These are phyloP conservation scores for Gryganskiella cystojenkinii DNA, from an alignment of 192 early-diverging fungal genomes.

Conservation along the genomic window DNA sequence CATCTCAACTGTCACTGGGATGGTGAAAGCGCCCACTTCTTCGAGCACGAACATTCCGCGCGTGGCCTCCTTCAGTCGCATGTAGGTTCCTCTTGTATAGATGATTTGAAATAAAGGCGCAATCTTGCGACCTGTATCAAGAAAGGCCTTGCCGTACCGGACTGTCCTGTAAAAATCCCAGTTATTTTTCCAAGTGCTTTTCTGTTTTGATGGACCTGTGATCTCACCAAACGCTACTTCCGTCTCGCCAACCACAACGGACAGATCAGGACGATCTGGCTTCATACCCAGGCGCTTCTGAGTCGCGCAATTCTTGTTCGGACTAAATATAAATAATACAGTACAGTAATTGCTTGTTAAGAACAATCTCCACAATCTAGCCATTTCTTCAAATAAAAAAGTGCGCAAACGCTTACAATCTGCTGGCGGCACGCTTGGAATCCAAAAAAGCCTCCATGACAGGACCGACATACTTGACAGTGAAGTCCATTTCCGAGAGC, in stretches of 20 bases:
- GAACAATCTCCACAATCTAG: constrained; percentile 1
- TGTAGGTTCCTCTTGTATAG: constrained; percentile 6
- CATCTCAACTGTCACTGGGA: constrained; percentile 24
- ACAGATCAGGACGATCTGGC: constrained; percentile 14
- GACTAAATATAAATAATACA: constrained; percentile 9
- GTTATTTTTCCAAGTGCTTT: constrained; percentile 3
- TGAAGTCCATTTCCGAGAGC: constrained; percentile 10
- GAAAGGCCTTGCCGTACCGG: constrained; percentile 12
- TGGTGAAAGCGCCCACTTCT: constrained; percentile 16
- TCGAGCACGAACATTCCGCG: constrained; percentile 20
- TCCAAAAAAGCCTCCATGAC: constrained; percentile 8
- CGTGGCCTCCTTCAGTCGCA: constrained; percentile 10
- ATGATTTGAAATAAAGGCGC: constrained; percentile 11
- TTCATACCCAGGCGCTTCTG: constrained; percentile 20
- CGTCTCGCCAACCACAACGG: constrained; percentile 5
- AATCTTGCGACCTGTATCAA: constrained; percentile 8
- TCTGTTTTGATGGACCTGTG: constrained; percentile 5
- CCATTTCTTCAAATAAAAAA: constrained; percentile 4
- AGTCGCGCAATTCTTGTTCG: constrained; percentile 11
- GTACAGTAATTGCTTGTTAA: neutral
- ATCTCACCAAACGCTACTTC: constrained; percentile 17
- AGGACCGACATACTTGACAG: constrained; percentile 9
- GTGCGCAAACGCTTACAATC: constrained; percentile 9
- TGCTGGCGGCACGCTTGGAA: constrained; percentile 9
- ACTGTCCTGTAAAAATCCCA: constrained; percentile 6